Evolutionary conservation across 2,329 filamentous ascomycete genomes (phyloP), one percentile per base, ranked within the genome.

Genomic region (Tolypocladium ovalisporum): DNA sequence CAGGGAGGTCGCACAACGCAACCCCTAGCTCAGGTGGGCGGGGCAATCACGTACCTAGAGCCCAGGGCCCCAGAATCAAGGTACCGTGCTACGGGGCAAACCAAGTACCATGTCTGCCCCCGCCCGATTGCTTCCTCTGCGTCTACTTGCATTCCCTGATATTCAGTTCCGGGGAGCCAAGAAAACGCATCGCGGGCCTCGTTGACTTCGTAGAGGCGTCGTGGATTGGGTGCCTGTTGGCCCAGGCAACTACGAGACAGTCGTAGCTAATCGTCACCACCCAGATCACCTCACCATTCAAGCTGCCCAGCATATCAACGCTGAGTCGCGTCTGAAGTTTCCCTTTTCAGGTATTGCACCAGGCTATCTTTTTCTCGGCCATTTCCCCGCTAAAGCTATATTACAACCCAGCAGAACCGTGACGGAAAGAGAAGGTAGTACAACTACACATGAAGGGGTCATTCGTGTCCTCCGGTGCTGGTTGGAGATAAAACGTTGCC

Each of bases 341-440:
- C 67, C 67, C 65, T 64, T 59, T 65, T 66, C 63, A 66, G 66
- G 65, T 62, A 67, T 68, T 67, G 67, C 68, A 66, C 67, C 66
- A 57, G 66, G 56, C 65, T 68, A 66, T 70, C 67, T 66, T 66
- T 65, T 63, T 59, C 62, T 66, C 63, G 61, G 62, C 66, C 64
- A 61, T 63, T 60, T 65, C 29, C 64, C 61, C 61, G 65, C 65
- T 63, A 61, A 69, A 69, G 65, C 67, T 72, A 71, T 64, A 66
- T 63, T 70, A 70, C 68, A 71, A 67, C 69, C 70, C 67, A 69
- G 67, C 67, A 66, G 63, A 64, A 66, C 60, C 64, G 65, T 61
- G 62, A 67, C 59, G 64, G 67, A 66, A 65, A 68, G n/a, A 66
- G 67, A 67, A 59, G 56, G 64, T 39, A 57, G 40, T 69, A 71